phyloP scores from a whole-genome alignment of 257 asterid genomes.

The Anisodus acutangulus region DNA sequence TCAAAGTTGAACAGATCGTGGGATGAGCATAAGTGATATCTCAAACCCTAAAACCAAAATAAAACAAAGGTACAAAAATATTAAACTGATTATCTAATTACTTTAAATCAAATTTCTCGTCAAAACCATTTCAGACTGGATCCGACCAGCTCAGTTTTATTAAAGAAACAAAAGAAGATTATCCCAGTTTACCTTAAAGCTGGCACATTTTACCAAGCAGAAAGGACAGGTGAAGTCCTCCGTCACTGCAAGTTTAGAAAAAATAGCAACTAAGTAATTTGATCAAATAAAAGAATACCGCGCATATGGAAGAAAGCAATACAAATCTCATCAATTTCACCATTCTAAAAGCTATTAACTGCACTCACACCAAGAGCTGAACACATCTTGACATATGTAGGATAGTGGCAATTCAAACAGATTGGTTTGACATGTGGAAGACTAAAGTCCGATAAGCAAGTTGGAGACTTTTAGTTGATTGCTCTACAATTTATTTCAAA shows the following conservation, averaged over 20 bases:
- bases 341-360: slow-evolving; percentile 4
- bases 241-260: slow-evolving; percentile 70
- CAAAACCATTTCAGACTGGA: background rate
- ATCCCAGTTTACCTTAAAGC: slow-evolving; percentile 73
- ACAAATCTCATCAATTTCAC: slow-evolving; percentile 24
- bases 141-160: background rate
- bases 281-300: background rate
- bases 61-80: slow-evolving; percentile 23
- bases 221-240: slow-evolving; percentile 98
- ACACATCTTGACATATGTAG: background rate
- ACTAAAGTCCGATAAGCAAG: background rate
- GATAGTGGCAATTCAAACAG: background rate
- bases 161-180: slow-evolving; percentile 31
- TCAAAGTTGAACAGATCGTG: slow-evolving; percentile 96
- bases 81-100: background rate
- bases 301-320: background rate
- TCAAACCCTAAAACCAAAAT: slow-evolving; percentile 73
- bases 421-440: slow-evolving; percentile 1
- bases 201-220: slow-evolving; percentile 96
- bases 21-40: slow-evolving; percentile 75
- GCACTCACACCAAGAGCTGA: background rate
- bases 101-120: background rate
- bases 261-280: slow-evolving; percentile 31
- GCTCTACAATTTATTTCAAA: slow-evolving; percentile 24
- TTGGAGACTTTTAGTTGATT: slow-evolving; percentile 18